Base-by-base conservation (phyloP, 2,329 filamentous ascomycete species). In the Diaporthe nobilis region DNA sequence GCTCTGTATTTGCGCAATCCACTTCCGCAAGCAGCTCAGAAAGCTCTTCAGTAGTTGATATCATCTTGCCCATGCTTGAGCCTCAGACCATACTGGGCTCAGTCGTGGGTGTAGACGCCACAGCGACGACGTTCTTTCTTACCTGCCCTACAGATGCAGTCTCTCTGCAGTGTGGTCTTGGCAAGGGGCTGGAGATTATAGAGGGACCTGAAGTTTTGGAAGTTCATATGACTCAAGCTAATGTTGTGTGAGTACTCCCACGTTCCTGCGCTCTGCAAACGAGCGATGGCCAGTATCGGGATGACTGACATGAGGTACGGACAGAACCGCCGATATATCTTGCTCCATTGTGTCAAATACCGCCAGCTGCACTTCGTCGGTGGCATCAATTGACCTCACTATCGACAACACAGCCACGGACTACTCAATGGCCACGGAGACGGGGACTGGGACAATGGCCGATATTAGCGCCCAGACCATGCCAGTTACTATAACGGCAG, bases 401-500 rank as follows among this genome's bases (percentile, higher is more conserved):
- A 68, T 76, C 47, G 67, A 58, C 37, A 70, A 72, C n/a, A 72
- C 60, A 1, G 49, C 61, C 37, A 67, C 53, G 8, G 65, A 60
- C 37, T 61, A 61, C 17, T 72, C 72, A 12, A 71, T 58, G 51
- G 61, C 60, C 25, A 75, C 70, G 6, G 68, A 34, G 42, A 71
- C 74, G n/a, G 74, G 74, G 39, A 42, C 51, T 17, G 68, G 72
- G 10, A 65, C 74, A 17, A 60, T 78, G 9, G 77, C 78, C 4
- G 79, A 76, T 28, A 81, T 83, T 75, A 70, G 53, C 42, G 71
- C 72, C 12, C 74, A 73, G 53, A 77, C 81, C 53, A 44, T 78
- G 17, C 80, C 84, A 73, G 81, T 86, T 34, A 84, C 83, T 47
- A 77, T 86, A 71, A 85, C 85, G 25, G 83, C 82, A 22, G 85